phyloP scores from a whole-genome alignment of 306 rosid species.

The Coriaria nepalensis region DNA sequence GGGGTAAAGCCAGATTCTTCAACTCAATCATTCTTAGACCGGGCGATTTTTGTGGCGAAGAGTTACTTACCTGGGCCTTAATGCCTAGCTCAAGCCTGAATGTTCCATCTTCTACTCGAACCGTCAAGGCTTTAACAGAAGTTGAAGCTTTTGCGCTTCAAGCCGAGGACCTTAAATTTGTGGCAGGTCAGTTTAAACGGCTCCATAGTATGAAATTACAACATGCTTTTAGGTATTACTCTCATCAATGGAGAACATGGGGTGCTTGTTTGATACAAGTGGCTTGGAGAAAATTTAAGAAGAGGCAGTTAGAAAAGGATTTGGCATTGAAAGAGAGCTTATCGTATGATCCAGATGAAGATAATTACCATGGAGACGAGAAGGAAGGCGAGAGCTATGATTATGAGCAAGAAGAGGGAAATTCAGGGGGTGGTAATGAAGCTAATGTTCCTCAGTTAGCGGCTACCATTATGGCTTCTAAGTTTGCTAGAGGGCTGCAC shows the following conservation, averaged over 20 bases:
- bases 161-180: conserved; percentile 69
- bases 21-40: conserved; percentile 74
- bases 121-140: conserved; percentile 56
- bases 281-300: conserved; percentile 58
- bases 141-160: conserved; percentile 78
- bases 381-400: conserved; percentile 5
- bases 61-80: conserved; percentile 81
- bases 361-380: conserved; percentile 10
- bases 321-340: conserved; percentile 38
- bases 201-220: conserved; percentile 70
- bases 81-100: conserved; percentile 59
- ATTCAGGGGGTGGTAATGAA: conserved; percentile 13
- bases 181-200: conserved; percentile 73
- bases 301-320: conserved; percentile 47
- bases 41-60: conserved; percentile 84
- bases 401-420: conserved; percentile 14
- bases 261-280: conserved; percentile 59
- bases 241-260: conserved; percentile 91
- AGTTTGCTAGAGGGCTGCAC: conserved; percentile 50
- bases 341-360: conserved; percentile 3
- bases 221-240: conserved; percentile 49
- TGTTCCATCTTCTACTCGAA: conserved; percentile 71
- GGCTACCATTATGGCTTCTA: conserved; percentile 61
- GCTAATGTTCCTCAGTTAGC: conserved; percentile 21
- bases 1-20: conserved; percentile 69